These are phyloP conservation scores for Phanerodontia chrysosporium DNA, from an alignment of 768 basidiomycete genomes.

Conservation along the genomic window DNA sequence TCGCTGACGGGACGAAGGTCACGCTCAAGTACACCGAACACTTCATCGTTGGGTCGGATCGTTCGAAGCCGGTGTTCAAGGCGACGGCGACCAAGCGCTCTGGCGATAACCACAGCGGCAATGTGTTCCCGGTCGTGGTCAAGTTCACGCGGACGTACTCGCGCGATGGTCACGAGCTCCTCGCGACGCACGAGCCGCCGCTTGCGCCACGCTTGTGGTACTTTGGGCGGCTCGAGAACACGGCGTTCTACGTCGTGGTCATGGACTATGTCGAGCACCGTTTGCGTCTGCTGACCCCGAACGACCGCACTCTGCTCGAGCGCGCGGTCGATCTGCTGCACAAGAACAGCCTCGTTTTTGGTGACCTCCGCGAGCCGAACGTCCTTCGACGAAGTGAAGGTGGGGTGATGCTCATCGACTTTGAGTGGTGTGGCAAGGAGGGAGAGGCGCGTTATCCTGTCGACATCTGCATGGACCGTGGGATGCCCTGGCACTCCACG, in stretches of 20 bases:
- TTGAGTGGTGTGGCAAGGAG: conserved; percentile 22
- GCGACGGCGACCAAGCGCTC: too few species aligned
- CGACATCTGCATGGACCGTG: conserved; percentile 8
- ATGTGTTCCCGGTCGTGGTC: conserved; percentile 1
- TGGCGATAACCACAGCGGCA: too few species aligned
- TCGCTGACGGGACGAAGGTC: too few species aligned
- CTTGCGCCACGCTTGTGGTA: conserved; percentile 11
- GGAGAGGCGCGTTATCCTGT: too few species aligned
- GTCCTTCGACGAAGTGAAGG: conserved; percentile 18
- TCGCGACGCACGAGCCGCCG: neutral
- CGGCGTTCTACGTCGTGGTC: too few species aligned
- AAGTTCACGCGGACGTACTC: conserved; percentile 10
- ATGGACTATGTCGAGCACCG: too few species aligned
- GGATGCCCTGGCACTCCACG: neutral
- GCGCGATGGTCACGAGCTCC: conserved; percentile 1
- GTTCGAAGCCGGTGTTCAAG: too few species aligned
- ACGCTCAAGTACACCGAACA: too few species aligned
- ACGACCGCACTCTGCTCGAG: neutral
- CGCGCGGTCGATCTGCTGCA: conserved; percentile 15
- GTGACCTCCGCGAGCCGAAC: conserved; percentile 27
- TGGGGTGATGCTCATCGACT: conserved; percentile 19
- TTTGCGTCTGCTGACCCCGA: too few species aligned
- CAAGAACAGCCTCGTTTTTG: conserved; percentile 22
- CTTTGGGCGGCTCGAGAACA: neutral
- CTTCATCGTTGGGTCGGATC: too few species aligned